Conservation (phyloP, 257 asterid genomes). For the Capsicum baccatum region DNA sequence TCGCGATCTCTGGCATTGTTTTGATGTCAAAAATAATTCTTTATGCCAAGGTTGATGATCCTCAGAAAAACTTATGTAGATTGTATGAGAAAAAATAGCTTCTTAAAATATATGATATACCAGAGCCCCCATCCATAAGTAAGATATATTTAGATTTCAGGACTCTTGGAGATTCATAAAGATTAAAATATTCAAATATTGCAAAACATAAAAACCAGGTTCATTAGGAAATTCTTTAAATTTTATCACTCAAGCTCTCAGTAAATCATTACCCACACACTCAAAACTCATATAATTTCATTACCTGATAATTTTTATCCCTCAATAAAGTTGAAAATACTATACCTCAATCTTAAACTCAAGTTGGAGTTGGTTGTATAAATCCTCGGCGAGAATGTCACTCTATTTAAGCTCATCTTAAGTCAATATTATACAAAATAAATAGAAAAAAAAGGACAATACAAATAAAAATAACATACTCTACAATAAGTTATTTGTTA, state of each 20-base stretch:
- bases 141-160: background rate
- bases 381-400: background rate
- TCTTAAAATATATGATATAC: background rate
- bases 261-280: background rate
- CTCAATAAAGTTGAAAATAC: background rate
- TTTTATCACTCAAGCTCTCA: background rate
- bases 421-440: background rate
- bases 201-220: background rate
- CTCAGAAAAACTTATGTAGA: background rate
- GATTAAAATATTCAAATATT: background rate
- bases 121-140: no score
- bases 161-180: constrained; percentile 1
- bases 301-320: background rate
- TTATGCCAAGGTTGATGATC: background rate
- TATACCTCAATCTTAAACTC: constrained; percentile 15
- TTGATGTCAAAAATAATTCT: background rate
- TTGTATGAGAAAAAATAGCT: background rate
- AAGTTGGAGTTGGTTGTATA: background rate
- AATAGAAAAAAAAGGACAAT: constrained; percentile 21
- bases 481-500: background rate
- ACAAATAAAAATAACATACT: background rate
- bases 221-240: background rate
- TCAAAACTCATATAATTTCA: background rate
- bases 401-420: background rate
- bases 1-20: constrained; percentile 70